These are phyloP conservation scores for Leavenworthia alabamica DNA, from an alignment of 345 rosid species.

Conservation along the genomic window DNA sequence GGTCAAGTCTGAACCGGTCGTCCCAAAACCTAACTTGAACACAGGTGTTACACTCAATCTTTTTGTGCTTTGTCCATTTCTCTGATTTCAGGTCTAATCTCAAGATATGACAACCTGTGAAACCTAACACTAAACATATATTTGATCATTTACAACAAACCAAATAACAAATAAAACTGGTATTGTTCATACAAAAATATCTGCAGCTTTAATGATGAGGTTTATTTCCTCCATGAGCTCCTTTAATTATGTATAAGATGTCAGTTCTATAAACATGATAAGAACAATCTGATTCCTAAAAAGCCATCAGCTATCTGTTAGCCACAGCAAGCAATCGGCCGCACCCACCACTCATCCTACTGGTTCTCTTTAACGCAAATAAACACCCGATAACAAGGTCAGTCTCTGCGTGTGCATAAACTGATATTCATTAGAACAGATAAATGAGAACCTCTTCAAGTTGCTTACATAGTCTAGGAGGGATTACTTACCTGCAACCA, in stretches of 20 bases:
- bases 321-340: constrained; percentile 25
- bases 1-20: too few species aligned
- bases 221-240: constrained; percentile 22
- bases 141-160: constrained; percentile 21
- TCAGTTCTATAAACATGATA: constrained; percentile 27
- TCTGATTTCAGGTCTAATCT: not conserved
- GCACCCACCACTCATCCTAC: constrained; percentile 54
- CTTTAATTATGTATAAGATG: constrained; percentile 23
- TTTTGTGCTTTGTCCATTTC: not conserved
- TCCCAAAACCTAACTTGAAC: too few species aligned
- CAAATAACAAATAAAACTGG: constrained; percentile 2
- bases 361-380: constrained; percentile 40
- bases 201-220: constrained; percentile 28
- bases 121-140: not conserved
- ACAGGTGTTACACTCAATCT: not conserved
- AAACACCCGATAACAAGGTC: constrained; percentile 23
- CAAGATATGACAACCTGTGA: not conserved
- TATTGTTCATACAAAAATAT: constrained; percentile 37
- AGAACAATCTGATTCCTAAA: constrained; percentile 33
- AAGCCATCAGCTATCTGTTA: constrained; percentile 24
- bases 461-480: not conserved
- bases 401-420: constrained; percentile 32
- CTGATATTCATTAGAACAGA: not conserved
- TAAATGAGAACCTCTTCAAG: not conserved
- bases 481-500: constrained; percentile 37